Percentiles rank a stretch among this genome's conserved stretches.
Evolutionary conservation across 805 yeast genomes (phyloP).

Genomic region (Grigorovia jiainica): DNA sequence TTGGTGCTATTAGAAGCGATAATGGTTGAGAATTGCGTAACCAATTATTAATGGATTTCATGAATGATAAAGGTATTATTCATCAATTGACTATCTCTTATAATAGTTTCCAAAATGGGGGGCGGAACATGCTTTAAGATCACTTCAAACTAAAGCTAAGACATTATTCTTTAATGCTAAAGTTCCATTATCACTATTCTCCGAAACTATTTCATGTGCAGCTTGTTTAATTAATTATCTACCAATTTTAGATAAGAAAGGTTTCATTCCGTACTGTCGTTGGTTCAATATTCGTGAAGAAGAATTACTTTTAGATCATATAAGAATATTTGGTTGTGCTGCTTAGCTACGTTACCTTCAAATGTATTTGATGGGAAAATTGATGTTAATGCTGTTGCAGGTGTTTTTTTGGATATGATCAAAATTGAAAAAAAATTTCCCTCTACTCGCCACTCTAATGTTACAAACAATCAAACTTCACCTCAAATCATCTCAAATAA

Average conservation of each 20-base stretch:
- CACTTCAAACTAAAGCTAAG: constrained; percentile 7
- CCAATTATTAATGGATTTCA: not conserved
- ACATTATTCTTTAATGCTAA: constrained; percentile 6
- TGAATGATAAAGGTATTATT: constrained; percentile 2
- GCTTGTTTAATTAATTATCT: constrained; percentile 7
- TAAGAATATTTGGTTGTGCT: constrained; percentile 7
- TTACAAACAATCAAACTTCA: too few relatives aligned
- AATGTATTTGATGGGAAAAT: constrained; percentile 1
- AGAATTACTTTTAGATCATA: too few relatives aligned
- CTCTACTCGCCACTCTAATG: too few relatives aligned
- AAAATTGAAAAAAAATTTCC: too few relatives aligned
- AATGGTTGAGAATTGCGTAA: constrained; percentile 8
- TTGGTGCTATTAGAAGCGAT: constrained; percentile 6
- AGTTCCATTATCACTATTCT: constrained; percentile 10
- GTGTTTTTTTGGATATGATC: constrained; percentile 5
- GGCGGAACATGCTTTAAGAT: constrained; percentile 10
- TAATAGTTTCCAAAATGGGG: constrained; percentile 12
- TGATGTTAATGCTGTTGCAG: not conserved
- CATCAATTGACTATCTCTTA: constrained; percentile 10
- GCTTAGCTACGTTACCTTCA: constrained; percentile 7
- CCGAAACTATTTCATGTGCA: constrained; percentile 9
- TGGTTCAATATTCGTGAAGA: too few relatives aligned
- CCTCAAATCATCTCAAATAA: too few relatives aligned
- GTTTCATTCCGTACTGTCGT: too few relatives aligned
- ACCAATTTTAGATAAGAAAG: too few relatives aligned